Evolutionary conservation across 208 protist genomes (phyloP), one percentile per base, ranked within the genome.

Genomic region (Blechomonas ayalai): DNA sequence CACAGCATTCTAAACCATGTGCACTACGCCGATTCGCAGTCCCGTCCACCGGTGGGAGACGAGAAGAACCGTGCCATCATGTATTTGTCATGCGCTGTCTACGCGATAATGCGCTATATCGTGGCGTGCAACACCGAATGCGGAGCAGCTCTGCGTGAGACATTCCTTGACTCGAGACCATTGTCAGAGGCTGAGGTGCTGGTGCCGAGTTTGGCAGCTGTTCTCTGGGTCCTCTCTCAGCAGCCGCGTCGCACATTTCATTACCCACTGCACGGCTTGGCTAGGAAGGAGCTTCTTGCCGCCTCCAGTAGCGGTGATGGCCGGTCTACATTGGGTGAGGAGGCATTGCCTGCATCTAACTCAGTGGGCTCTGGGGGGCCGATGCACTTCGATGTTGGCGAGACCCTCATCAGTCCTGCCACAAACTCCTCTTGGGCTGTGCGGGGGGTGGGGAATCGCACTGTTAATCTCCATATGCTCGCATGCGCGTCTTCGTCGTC

Each of bases 11-110:
- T 92, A 12, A 70, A 82, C 4, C 28, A 60, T 2, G 47, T 86
- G 35, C 79, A 92, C 61, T 92, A 92, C 59, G 73, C 84, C 18
- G 84, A 89, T 47, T 52, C 60, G 2, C 67, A 85, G 37, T 71
- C 84, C 2, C 76, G 84, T 0, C 69, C 76, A 23, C 66, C 77
- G 1, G 64, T 60, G 7, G 67, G 80, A 46, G 77, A 92, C 44
- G 84, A 92, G 50, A 77, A 73, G 39, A 52, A 49, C 8, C 45
- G 63, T 16, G 84, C 79, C 3, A 35, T 80, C 28, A 36, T 51
- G 7, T 87, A 78, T 47, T 55, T 92, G 9, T 77, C 80, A 18
- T 63, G 65, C 26, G 77, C 67, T 1, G 72, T 80, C 9, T 82
- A 86, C 52, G 52, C 68, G 13, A 82, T 66, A 28, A 42, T 90